A percentile compares a stretch with the other conserved stretches of the same genome.
Conservation (phyloP, 2,329 filamentous ascomycete genomes). For the Raffaelea ambrosiae region DNA sequence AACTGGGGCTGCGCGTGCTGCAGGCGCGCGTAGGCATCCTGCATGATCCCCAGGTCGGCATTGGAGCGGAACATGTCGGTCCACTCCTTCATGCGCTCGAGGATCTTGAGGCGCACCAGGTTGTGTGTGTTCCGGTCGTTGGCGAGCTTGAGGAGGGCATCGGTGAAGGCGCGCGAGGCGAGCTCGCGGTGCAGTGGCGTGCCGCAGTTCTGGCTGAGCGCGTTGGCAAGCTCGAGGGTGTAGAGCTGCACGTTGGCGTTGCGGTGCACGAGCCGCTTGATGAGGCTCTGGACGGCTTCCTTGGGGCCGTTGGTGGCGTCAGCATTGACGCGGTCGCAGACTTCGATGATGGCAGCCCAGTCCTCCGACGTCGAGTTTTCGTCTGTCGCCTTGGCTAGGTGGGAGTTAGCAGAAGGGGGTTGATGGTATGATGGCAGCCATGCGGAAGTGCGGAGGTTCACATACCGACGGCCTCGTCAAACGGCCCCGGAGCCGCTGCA, state of each 20-base stretch:
- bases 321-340: slow-evolving; percentile 50
- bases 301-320: slow-evolving; percentile 55
- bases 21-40: slow-evolving; percentile 82
- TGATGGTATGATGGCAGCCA: not conserved
- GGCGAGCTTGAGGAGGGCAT: slow-evolving; percentile 82
- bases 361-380: slow-evolving; percentile 89
- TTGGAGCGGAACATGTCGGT: slow-evolving; percentile 87
- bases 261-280: slow-evolving; percentile 83
- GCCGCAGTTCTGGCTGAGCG: slow-evolving; percentile 86
- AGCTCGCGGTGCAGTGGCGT: slow-evolving; percentile 80
- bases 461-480: slow-evolving; percentile 52
- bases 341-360: slow-evolving; percentile 57
- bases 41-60: slow-evolving; percentile 93
- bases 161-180: slow-evolving; percentile 86
- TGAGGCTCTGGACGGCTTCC: slow-evolving; percentile 81
- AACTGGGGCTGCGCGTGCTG: slow-evolving; percentile 81
- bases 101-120: slow-evolving; percentile 93
- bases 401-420: slow-evolving; percentile 1
- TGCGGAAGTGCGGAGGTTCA: too few species aligned
- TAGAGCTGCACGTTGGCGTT: slow-evolving; percentile 96
- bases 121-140: slow-evolving; percentile 92
- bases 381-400: slow-evolving; percentile 70
- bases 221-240: slow-evolving; percentile 87
- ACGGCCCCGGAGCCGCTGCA: slow-evolving; percentile 48
- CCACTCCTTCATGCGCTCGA: slow-evolving; percentile 96